Evolutionary conservation across 2,329 filamentous ascomycete genomes (phyloP), one percentile per base, ranked within the genome.

Genomic region (Phyllosticta capitalensis): DNA sequence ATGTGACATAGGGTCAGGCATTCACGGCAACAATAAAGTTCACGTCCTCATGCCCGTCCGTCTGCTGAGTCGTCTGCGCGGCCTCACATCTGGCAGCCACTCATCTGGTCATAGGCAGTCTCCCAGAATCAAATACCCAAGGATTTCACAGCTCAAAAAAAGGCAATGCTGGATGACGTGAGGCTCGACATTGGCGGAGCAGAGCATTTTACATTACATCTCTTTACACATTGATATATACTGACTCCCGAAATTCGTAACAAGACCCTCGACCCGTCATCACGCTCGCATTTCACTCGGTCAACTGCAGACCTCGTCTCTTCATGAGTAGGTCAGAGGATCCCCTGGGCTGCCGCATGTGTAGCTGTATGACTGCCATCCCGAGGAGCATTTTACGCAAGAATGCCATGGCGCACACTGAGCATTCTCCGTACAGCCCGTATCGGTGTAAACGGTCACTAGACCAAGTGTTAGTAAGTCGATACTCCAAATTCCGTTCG

Each of bases 11-110:
- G 53, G 58, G 58, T 59, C 57, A 55, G 58, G 52, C 52, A 55
- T 59, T 59, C 55, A 59, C 58, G 58, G 58, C 58, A 59, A 59
- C 38, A 45, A 52, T 59, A 52, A 52, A 59, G 45, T 59, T 59
- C 53, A 59, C 58, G 53, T 59, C 58, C 58, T 59, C 53, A 55
- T 45, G 57, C 55, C 48, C 52, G 58, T 52, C 53, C 28, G 33
- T 59, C 26, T 20, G 19, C 50, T 52, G 50, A 52, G 20, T 9
- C 22, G 20, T 52, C 22, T 21, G 20, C 50, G 50, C 22, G 9
- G 50, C 14, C 5, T 21, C 50, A n/a, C 22, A 26, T 26, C 22
- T 22, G 50, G 22, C 22, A 52, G 50, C 22, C 19, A 24, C 20
- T 26, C 20, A n/a, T n/a, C 50, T 22, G 50, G 20, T 52, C 19